Conservation (phyloP, 225 moss, liverwort and hornwort species). For the Ulota crispa region DNA sequence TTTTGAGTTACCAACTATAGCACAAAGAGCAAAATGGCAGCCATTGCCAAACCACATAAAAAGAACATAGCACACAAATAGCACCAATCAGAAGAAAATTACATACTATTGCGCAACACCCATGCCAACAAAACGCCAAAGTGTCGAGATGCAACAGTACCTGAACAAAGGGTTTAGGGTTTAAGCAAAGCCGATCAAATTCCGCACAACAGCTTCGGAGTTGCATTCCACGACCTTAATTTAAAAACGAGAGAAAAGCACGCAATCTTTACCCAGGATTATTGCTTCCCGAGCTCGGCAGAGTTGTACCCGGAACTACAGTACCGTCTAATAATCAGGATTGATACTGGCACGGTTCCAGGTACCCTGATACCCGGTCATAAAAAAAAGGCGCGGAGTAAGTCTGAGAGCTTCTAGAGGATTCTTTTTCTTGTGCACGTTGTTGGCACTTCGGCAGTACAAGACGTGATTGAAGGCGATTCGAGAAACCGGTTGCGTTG, state of each 20-base stretch:
- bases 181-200: not conserved
- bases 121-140: not conserved
- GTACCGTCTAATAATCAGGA: not conserved
- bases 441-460: not conserved
- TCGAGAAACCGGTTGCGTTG: not conserved
- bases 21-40: not conserved
- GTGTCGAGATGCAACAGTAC: not conserved
- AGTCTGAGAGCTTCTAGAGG: conserved; percentile 1
- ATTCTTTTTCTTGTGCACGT: conserved; percentile 17
- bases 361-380: conserved; percentile 24
- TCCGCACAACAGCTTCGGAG: not conserved
- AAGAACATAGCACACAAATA: not conserved
- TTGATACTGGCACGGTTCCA: conserved; percentile 9
- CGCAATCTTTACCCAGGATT: not conserved
- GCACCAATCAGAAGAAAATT: not conserved
- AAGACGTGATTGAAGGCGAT: not conserved
- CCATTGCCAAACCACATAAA: not conserved
- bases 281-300: not conserved
- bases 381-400: not conserved
- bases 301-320: not conserved
- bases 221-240: conserved; percentile 19
- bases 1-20: not conserved
- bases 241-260: conserved; percentile 14
- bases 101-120: not conserved
- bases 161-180: conserved; percentile 17